A percentile compares a stretch with the other conserved stretches of the same genome.
These are phyloP conservation scores for Vigna hirtella DNA, from an alignment of 306 rosid genomes.

Conservation along the genomic window DNA sequence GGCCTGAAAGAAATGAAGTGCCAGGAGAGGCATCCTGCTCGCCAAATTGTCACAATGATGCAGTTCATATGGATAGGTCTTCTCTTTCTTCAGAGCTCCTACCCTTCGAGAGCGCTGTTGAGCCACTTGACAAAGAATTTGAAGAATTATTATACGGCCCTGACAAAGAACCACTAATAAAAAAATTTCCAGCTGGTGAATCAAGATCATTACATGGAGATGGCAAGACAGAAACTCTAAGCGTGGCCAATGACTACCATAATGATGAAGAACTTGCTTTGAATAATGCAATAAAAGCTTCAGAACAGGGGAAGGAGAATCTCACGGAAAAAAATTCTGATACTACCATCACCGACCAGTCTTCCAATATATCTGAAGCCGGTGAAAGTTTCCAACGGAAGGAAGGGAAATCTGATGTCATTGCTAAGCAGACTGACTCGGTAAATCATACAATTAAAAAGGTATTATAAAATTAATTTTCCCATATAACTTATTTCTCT, in stretches of 20 bases:
- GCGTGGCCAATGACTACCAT: slow-evolving; percentile 43
- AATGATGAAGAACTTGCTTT: slow-evolving; percentile 42
- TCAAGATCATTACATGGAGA: slow-evolving; percentile 45
- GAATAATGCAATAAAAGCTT: slow-evolving; percentile 49
- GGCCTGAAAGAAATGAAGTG: slow-evolving; percentile 50
- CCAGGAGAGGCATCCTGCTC: slow-evolving; percentile 54
- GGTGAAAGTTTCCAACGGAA: slow-evolving; percentile 44
- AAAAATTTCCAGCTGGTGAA: slow-evolving; percentile 54
- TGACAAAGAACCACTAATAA: slow-evolving; percentile 66
- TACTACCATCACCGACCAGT: slow-evolving; percentile 41
- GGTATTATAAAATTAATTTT: slow-evolving; percentile 54
- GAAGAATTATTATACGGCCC: slow-evolving; percentile 94
- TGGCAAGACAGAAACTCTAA: slow-evolving; percentile 45
- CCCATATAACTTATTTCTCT: neutral
- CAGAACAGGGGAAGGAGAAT: slow-evolving; percentile 48
- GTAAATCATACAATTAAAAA: slow-evolving; percentile 61
- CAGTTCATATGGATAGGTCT: slow-evolving; percentile 33
- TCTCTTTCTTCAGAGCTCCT: slow-evolving; percentile 60
- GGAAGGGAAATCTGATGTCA: slow-evolving; percentile 54
- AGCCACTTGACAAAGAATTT: slow-evolving; percentile 75
- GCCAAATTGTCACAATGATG: slow-evolving; percentile 46
- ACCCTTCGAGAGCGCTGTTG: slow-evolving; percentile 60
- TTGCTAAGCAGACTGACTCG: slow-evolving; percentile 57
- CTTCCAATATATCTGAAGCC: slow-evolving; percentile 45
- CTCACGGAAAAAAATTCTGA: slow-evolving; percentile 41